A percentile compares a stretch with the other conserved stretches of the same genome.
These are phyloP conservation scores for Diddensiella santjacobensis DNA, from an alignment of 805 yeast species.

Conservation along the genomic window DNA sequence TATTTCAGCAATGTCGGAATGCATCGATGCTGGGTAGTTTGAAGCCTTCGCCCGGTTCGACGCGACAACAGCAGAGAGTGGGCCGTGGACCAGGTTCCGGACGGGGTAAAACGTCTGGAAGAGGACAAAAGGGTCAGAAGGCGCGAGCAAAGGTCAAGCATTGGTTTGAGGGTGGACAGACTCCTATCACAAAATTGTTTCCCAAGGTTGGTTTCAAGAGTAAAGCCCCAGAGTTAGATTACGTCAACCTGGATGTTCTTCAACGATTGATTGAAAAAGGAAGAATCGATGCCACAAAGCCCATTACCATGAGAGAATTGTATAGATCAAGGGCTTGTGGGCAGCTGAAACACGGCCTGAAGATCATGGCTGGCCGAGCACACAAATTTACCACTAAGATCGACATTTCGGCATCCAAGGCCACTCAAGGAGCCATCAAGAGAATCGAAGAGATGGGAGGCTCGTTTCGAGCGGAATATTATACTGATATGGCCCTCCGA, in stretches of 20 bases:
- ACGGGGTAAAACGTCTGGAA: constrained; percentile 89
- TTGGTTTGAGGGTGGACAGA: constrained; percentile 99
- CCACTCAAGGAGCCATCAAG: constrained; percentile 68
- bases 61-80: constrained; percentile 49
- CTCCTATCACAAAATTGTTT: constrained; percentile 78
- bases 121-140: constrained; percentile 99
- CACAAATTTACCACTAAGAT: constrained; percentile 51
- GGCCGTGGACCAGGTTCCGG: constrained; percentile 95
- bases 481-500: constrained; percentile 59
- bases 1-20: background rate
- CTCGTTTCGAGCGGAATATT: constrained; percentile 67
- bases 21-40: constrained; percentile 24
- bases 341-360: constrained; percentile 71
- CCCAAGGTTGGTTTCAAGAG: constrained; percentile 78
- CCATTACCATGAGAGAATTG: constrained; percentile 73
- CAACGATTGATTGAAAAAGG: constrained; percentile 68
- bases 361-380: constrained; percentile 64
- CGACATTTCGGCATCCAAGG: constrained; percentile 77
- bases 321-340: constrained; percentile 72
- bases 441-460: constrained; percentile 74
- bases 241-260: constrained; percentile 64
- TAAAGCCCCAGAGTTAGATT: constrained; percentile 32
- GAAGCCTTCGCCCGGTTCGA: constrained; percentile 32
- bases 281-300: constrained; percentile 48
- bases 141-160: constrained; percentile 87